Percentiles rank a stretch among this genome's conserved stretches.
Conservation (phyloP, 176 grass and related monocot genomes). For the Phoenix dactylifera region DNA sequence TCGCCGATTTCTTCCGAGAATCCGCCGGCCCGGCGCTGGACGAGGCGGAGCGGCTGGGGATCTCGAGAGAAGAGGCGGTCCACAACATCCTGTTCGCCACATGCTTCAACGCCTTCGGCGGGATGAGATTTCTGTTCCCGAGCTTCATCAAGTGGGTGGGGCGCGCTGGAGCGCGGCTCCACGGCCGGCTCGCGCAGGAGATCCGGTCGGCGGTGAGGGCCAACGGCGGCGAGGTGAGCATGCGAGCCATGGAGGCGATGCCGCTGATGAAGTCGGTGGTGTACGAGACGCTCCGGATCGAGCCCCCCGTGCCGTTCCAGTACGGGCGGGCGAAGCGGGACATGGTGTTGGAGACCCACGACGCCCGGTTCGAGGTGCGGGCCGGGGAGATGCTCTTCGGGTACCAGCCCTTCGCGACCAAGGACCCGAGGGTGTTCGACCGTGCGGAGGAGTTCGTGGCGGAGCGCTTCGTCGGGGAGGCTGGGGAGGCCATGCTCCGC, state of each 20-base stretch:
- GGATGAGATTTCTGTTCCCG: conserved; percentile 5
- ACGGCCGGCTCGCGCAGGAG: conserved; percentile 2
- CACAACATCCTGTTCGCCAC: conserved; percentile 20
- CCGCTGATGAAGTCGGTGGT: background rate
- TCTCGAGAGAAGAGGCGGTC: conserved; percentile 6
- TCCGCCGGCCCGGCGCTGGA: background rate
- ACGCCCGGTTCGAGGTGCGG: conserved; percentile 13
- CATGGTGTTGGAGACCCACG: conserved; percentile 9
- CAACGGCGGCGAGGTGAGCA: background rate
- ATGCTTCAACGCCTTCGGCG: conserved; percentile 15
- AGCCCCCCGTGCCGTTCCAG: conserved; percentile 11
- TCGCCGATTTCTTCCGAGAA: conserved; percentile 1
- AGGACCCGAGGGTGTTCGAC: conserved; percentile 12
- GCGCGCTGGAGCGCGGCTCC: conserved; percentile 1
- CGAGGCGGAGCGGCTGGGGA: conserved; percentile 7
- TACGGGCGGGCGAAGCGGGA: conserved; percentile 12
- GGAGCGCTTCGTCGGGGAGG: conserved; percentile 7
- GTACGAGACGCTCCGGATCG: conserved; percentile 15
- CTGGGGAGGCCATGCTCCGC: background rate
- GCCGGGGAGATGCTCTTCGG: conserved; percentile 15
- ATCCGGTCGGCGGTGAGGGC: background rate
- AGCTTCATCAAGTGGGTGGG: conserved; percentile 1
- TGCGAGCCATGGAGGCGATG: conserved; percentile 11
- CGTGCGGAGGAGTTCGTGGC: conserved; percentile 9
- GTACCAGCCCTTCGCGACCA: conserved; percentile 15